phyloP scores from a whole-genome alignment of 176 grass and related monocot species.

The Paspalum notatum region DNA sequence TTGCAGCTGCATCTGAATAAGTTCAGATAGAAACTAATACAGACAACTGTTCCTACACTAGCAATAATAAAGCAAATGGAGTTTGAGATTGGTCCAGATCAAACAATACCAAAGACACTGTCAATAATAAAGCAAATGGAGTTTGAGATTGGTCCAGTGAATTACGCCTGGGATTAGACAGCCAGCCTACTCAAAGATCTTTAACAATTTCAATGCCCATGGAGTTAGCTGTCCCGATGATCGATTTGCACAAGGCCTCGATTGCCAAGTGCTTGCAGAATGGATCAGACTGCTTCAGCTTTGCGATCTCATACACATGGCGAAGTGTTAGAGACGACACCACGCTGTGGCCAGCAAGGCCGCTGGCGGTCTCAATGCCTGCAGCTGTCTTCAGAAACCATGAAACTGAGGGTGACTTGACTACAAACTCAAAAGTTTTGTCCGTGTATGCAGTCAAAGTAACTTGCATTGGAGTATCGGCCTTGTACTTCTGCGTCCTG shows the following conservation, averaged over 20 bases:
- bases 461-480: constrained; percentile 82
- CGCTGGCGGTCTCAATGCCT: constrained; percentile 61
- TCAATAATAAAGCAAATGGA: not conserved
- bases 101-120: no score
- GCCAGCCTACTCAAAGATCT: constrained; percentile 50
- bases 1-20: not conserved
- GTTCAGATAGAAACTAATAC: not conserved
- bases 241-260: constrained; percentile 81
- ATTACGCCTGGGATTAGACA: not conserved
- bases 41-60: not conserved
- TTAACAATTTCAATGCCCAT: constrained; percentile 87
- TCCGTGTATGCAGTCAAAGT: constrained; percentile 79
- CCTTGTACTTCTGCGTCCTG: constrained; percentile 82
- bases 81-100: not conserved
- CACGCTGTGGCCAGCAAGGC: constrained; percentile 46
- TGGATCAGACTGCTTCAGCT: constrained; percentile 70
- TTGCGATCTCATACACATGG: constrained; percentile 91
- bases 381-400: constrained; percentile 86
- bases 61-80: not conserved
- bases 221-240: constrained; percentile 74
- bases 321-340: constrained; percentile 62
- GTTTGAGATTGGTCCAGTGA: not conserved
- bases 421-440: constrained; percentile 72
- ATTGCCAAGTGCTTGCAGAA: constrained; percentile 70
- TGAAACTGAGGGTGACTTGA: constrained; percentile 72